A percentile compares a stretch with the other conserved stretches of the same genome.
Evolutionary conservation across 108 stramenopile species (phyloP).

Genomic region (Skeletonema marinoi): DNA sequence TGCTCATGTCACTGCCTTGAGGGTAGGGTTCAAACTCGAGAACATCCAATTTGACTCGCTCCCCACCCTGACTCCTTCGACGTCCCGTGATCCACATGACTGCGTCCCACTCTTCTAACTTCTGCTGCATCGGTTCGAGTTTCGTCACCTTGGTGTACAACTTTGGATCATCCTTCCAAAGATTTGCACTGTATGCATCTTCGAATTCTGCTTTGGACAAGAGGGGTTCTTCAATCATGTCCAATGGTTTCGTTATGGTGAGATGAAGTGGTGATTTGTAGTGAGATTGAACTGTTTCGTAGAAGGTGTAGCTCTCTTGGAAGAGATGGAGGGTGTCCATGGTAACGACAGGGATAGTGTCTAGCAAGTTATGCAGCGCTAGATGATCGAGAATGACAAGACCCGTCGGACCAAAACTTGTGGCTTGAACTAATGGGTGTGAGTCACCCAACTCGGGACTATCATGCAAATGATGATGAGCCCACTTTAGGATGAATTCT

Average conservation of each 20-base stretch:
- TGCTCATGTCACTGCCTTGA: background rate
- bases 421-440: slow-evolving; percentile 41
- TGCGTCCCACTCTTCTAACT: slow-evolving; percentile 28
- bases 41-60: slow-evolving; percentile 34
- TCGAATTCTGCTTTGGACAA: slow-evolving; percentile 29
- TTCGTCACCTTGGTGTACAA: slow-evolving; percentile 47
- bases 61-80: slow-evolving; percentile 48
- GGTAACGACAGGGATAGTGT: slow-evolving; percentile 43
- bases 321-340: slow-evolving; percentile 59
- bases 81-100: slow-evolving; percentile 60
- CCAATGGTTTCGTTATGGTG: slow-evolving; percentile 25
- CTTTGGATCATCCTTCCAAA: slow-evolving; percentile 44
- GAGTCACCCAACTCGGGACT: background rate
- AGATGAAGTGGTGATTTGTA: slow-evolving; percentile 2
- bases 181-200: slow-evolving; percentile 9
- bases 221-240: background rate
- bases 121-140: slow-evolving; percentile 39
- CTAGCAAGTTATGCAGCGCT: slow-evolving; percentile 16
- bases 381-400: slow-evolving; percentile 46
- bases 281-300: slow-evolving; percentile 24
- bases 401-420: slow-evolving; percentile 53
- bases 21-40: slow-evolving; percentile 41
- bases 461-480: slow-evolving; percentile 7
- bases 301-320: slow-evolving; percentile 46
- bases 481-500: slow-evolving; percentile 21